Base-by-base conservation (phyloP, 805 yeast species). In the Cyberlindnera mrakii region DNA sequence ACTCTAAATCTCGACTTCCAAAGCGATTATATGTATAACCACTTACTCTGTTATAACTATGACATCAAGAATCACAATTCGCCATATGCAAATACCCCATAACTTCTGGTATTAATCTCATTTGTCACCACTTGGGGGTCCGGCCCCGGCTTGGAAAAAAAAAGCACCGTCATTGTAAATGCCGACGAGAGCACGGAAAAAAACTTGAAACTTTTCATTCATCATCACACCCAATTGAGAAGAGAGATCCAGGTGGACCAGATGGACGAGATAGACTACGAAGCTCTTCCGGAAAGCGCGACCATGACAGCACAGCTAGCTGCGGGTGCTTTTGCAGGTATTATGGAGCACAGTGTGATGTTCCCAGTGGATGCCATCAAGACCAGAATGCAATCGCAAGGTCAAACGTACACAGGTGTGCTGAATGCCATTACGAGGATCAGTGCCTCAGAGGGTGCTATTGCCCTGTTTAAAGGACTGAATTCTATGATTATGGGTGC, bases 241-340 rank as follows among this genome's bases (percentile, higher is more conserved):
- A 23, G 27, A 19, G 27, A 23, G 4, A 23, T 3, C 27, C 27
- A 23, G 9, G 7, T 31, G 19, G 27, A 30, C 9, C 34, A 25
- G 27, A 23, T 23, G 15, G 40, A 37, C 36, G 88, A 82, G 58
- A 72, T 82, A 31, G 99, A 91, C 60, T 91, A 91, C 64, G 99
- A 91, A 64, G 80, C 96, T 6, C 72, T 91, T 25, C 98, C 98
- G 1, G 85, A 81, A 30, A 80, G 81, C 55, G 89, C 96, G 10
- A 81, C 96, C 1, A 67, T 93, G 42, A 60, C 78, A 5, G 86
- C 95, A 4, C 95, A 90, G 60, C 72, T 91, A 47, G 60, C 78
- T 11, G 98, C 98, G 2, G 99, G 99, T 10, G 98, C 97, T 0
- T 86, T 89, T 66, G 98, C 99, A n/a, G 99, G 99, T 23, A 87